Evolutionary conservation across 2,329 filamentous ascomycete species (phyloP).

Genomic region (Juglanconis juglandina): DNA sequence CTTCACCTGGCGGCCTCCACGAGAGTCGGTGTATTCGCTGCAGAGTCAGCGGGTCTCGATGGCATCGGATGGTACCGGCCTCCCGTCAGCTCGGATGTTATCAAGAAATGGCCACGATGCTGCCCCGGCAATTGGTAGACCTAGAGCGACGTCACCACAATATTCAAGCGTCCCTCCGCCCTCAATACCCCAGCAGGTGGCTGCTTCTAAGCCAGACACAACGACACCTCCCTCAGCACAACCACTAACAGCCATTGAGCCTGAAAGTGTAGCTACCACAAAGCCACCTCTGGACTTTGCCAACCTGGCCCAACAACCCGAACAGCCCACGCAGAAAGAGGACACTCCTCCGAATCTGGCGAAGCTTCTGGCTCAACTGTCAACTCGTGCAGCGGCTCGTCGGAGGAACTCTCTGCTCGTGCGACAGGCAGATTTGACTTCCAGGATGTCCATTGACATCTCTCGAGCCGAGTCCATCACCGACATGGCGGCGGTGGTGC

Average conservation of each 20-base stretch:
- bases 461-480: neutral
- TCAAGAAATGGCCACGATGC: neutral
- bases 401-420: conserved; percentile 6
- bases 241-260: neutral
- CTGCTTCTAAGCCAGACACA: neutral
- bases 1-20: conserved; percentile 14
- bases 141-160: neutral
- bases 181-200: neutral
- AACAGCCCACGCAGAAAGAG: neutral
- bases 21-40: neutral
- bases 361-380: neutral
- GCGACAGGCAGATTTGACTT: conserved; percentile 1
- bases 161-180: neutral
- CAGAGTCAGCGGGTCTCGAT: neutral
- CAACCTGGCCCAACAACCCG: neutral
- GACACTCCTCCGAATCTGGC: neutral
- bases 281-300: neutral
- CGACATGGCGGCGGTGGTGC: neutral
- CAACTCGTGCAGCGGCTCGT: conserved; percentile 11
- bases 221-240: neutral
- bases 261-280: neutral
- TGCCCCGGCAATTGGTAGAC: neutral
- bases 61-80: neutral
- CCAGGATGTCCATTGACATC: neutral
- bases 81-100: neutral